Percentiles rank a stretch among this genome's conserved stretches.
Conservation (phyloP, 106 monocot species). For the Acorus gramineus region DNA sequence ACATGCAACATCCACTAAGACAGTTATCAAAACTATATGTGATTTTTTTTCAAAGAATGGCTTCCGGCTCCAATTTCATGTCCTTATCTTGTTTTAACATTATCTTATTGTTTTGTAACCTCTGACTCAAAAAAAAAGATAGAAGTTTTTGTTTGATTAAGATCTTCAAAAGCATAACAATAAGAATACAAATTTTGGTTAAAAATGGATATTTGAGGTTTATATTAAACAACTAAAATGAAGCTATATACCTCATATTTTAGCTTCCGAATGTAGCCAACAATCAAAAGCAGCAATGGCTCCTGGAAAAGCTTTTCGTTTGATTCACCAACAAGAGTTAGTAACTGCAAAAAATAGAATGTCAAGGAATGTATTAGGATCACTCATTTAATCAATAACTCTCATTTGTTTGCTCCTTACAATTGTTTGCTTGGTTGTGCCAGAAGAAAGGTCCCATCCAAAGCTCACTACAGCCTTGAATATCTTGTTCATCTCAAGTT, state of each 20-base stretch:
- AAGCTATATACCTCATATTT: conserved; percentile 24
- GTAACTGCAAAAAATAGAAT: conserved; percentile 23
- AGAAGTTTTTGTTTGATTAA: conserved; percentile 19
- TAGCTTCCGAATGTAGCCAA: conserved; percentile 51
- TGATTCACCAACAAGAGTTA: conserved; percentile 13
- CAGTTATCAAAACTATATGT: too few relatives aligned
- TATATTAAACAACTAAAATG: too few relatives aligned
- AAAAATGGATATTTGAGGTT: too few relatives aligned
- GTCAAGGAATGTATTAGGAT: not conserved
- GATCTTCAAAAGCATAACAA: not conserved
- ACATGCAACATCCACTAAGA: too few relatives aligned
- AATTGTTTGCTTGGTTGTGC: conserved; percentile 20
- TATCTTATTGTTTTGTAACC: too few relatives aligned
- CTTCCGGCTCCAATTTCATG: too few relatives aligned
- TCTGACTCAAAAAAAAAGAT: not conserved
- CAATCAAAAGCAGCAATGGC: conserved; percentile 23
- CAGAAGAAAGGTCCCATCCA: conserved; percentile 41
- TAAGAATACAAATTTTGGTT: not conserved
- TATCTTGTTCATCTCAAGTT: conserved; percentile 21
- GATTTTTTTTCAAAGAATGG: too few relatives aligned
- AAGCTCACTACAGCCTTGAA: conserved; percentile 34
- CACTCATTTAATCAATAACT: not conserved
- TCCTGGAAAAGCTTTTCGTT: conserved; percentile 9
- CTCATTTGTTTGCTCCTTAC: conserved; percentile 17
- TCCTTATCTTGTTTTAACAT: too few relatives aligned